Percentiles rank a stretch among this genome's conserved stretches.
These are phyloP conservation scores for Solanum ossicruentum DNA, from an alignment of 257 asterid genomes.

Conservation along the genomic window DNA sequence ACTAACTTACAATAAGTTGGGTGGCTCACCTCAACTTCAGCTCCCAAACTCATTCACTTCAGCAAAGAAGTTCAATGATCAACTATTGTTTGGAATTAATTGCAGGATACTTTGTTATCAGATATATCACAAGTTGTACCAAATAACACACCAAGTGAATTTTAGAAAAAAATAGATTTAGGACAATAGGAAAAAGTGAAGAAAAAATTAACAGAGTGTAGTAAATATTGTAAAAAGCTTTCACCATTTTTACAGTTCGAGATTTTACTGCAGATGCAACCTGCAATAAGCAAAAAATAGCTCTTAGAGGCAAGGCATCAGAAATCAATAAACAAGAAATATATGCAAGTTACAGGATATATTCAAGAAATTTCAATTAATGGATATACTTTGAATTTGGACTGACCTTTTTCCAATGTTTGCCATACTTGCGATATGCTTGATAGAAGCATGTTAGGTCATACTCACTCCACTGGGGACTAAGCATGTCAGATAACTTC, in stretches of 20 bases:
- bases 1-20: too few species aligned
- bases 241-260: constrained; percentile 73
- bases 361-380: background rate
- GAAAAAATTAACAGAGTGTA: too few species aligned
- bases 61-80: too few species aligned
- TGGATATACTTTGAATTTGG: background rate
- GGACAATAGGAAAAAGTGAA: too few species aligned
- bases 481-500: constrained; percentile 61
- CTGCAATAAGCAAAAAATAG: constrained; percentile 21
- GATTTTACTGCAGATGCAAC: constrained; percentile 54
- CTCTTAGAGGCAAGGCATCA: background rate
- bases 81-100: too few species aligned
- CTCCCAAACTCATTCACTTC: too few species aligned
- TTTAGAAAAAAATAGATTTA: too few species aligned
- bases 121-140: too few species aligned
- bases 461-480: constrained; percentile 74
- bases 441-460: constrained; percentile 76
- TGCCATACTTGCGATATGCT: constrained; percentile 68
- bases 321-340: background rate
- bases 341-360: background rate
- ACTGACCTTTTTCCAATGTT: constrained; percentile 89
- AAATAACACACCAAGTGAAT: too few species aligned
- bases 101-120: too few species aligned
- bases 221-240: constrained; percentile 36
- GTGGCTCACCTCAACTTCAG: too few species aligned